phyloP scores from a whole-genome alignment of 2,329 filamentous ascomycete genomes.

The Epichloe coenophiala region DNA sequence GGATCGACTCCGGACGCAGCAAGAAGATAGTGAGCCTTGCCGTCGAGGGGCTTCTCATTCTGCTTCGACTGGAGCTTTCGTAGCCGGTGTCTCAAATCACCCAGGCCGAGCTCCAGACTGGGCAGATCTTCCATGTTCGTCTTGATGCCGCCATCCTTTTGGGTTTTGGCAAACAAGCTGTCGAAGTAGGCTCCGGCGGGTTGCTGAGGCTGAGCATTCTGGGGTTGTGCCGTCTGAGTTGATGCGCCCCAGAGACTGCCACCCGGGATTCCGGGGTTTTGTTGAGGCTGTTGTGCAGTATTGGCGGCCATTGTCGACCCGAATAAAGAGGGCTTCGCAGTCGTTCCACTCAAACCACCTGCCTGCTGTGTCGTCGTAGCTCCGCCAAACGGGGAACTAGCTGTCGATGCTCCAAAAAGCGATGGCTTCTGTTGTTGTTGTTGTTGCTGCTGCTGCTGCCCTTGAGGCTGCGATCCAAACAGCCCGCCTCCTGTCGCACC shows the following conservation, averaged over 20 bases:
- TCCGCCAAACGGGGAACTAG: constrained; percentile 6
- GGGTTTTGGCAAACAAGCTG: constrained; percentile 57
- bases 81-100: constrained; percentile 79
- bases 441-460: constrained; percentile 9
- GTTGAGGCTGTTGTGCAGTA: constrained; percentile 15
- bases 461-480: constrained; percentile 10
- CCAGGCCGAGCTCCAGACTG: constrained; percentile 77
- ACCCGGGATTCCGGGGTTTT: constrained; percentile 13
- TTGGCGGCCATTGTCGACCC: constrained; percentile 14
- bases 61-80: constrained; percentile 57
- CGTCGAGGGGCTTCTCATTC: constrained; percentile 37
- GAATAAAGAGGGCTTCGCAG: constrained; percentile 21
- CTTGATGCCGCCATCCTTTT: constrained; percentile 55
- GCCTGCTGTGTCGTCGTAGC: constrained; percentile 2
- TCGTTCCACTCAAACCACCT: constrained; percentile 9
- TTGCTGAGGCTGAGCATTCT: constrained; percentile 13
- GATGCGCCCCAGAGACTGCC: constrained; percentile 18
- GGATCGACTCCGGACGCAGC: constrained; percentile 89
- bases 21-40: constrained; percentile 75
- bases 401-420: constrained; percentile 18
- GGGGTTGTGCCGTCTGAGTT: constrained; percentile 14
- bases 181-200: constrained; percentile 56
- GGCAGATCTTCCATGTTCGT: constrained; percentile 68
- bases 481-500: constrained; percentile 9
- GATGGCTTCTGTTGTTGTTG: constrained; percentile 11